Evolutionary conservation across 2,329 filamentous ascomycete species (phyloP), one percentile per base, ranked within the genome.

Genomic region (Niveomyces coronatus): DNA sequence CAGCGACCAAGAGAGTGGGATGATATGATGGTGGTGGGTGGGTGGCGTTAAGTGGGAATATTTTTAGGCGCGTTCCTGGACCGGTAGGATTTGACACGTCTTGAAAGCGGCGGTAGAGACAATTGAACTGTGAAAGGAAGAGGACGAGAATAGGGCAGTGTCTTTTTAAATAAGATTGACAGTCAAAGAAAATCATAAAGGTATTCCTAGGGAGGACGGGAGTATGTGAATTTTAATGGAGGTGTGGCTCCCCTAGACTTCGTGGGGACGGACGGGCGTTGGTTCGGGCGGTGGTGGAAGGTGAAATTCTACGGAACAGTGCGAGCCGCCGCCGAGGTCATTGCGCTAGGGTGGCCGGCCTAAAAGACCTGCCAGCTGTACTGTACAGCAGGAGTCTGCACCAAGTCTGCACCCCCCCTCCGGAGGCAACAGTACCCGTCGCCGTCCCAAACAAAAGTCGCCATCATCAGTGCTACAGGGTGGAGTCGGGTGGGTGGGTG

Each of bases 311-410:
- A 35, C 31, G 37, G 37, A 39, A 39, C 37, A 34, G 37, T 39
- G 37, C 37, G 31, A 39, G 24, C 31, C 37, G 37, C 26, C 37
- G 31, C 37, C 37, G 37, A 39, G 37, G 37, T 39, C 37, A 26
- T 39, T 20, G 31, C n/a, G n/a, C n/a, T 18, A 22, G 30, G 30
- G 30, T 19, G 15, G 13, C 19, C 13, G 6, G 26, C 17, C 2
- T 15, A 23, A 11, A 17, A 18, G 20, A 16, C 29, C 20, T 26
- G 28, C 15, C 9, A 29, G 30, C 9, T 27, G 31, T 17, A 29
- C 28, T 20, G 35, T 27, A 22, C 36, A 24, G 29, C 16, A 28
- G 36, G 37, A 27, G 36, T 27, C 18, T 23, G 30, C 23, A 23
- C n/a, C n/a, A n/a, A n/a, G n/a, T n/a, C n/a, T n/a, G n/a, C n/a